Percentiles rank a stretch among this genome's conserved stretches.
Evolutionary conservation across 345 rosid species (phyloP).

Genomic region (Ceriops decandra): DNA sequence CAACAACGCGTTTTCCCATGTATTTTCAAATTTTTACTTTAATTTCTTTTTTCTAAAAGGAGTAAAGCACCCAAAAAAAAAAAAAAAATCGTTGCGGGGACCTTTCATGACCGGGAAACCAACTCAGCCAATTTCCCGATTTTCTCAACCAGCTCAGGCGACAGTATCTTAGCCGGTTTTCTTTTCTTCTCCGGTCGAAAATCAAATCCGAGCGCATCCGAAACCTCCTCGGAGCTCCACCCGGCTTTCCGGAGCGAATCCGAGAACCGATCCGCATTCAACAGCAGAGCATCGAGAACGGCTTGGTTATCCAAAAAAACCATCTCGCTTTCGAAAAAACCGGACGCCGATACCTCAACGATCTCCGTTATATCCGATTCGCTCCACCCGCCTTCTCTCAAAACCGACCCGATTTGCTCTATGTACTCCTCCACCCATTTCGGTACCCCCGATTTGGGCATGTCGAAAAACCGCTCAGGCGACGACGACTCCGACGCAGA

Average conservation of each 20-base stretch:
- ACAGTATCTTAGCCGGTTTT: constrained; percentile 64
- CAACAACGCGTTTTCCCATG: constrained; percentile 39
- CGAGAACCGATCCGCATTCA: constrained; percentile 89
- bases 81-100: constrained; percentile 7
- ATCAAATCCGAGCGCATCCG: constrained; percentile 84
- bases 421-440: constrained; percentile 86
- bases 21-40: constrained; percentile 23
- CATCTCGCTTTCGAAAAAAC: constrained; percentile 77
- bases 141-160: constrained; percentile 64
- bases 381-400: constrained; percentile 87
- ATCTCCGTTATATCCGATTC: constrained; percentile 76
- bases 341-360: constrained; percentile 74
- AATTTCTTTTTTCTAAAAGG: neutral
- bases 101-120: constrained; percentile 51
- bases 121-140: constrained; percentile 81
- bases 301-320: constrained; percentile 73
- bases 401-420: constrained; percentile 69
- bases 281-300: constrained; percentile 66
- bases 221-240: constrained; percentile 97
- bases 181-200: constrained; percentile 71
- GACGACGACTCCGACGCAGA: constrained; percentile 53
- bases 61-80: neutral
- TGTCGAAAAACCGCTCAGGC: constrained; percentile 65
- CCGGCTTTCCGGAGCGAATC: constrained; percentile 86
- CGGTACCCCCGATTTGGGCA: constrained; percentile 63